Evolutionary conservation across 306 rosid species (phyloP).

Genomic region (Glycine soja): DNA sequence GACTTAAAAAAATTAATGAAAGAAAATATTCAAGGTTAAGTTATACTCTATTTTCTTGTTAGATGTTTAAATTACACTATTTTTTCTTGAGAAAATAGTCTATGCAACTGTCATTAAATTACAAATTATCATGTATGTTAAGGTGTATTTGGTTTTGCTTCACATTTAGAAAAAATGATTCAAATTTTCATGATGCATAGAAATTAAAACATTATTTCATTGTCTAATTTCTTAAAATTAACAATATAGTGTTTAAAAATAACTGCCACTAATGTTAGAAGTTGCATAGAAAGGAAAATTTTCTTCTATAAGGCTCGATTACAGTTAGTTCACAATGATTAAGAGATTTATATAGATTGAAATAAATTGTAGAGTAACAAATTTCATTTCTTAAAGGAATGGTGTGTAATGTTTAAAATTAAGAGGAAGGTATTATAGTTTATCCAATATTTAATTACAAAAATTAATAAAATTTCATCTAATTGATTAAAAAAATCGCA

Average conservation of each 20-base stretch:
- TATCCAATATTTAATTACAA: background rate
- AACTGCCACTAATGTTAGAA: background rate
- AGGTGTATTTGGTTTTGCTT: no score
- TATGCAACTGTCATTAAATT: background rate
- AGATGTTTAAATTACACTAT: background rate
- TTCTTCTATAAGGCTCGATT: background rate
- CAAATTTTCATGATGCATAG: no score
- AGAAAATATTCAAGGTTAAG: slow-evolving; percentile 3
- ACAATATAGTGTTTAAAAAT: background rate
- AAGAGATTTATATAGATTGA: background rate
- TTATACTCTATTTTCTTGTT: background rate
- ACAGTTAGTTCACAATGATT: background rate
- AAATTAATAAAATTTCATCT: background rate
- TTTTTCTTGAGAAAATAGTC: background rate
- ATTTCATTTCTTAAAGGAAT: background rate
- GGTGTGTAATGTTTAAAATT: background rate
- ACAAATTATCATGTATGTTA: no score
- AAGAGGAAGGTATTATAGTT: background rate
- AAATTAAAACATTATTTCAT: background rate
- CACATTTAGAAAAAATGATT: no score
- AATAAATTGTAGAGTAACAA: background rate
- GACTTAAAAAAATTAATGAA: background rate
- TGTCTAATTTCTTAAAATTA: background rate
- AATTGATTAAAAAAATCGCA: no score
- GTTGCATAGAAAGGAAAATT: background rate